Evolutionary conservation across 352 stramenopile genomes (phyloP).

Genomic region (Pythium chondricola): DNA sequence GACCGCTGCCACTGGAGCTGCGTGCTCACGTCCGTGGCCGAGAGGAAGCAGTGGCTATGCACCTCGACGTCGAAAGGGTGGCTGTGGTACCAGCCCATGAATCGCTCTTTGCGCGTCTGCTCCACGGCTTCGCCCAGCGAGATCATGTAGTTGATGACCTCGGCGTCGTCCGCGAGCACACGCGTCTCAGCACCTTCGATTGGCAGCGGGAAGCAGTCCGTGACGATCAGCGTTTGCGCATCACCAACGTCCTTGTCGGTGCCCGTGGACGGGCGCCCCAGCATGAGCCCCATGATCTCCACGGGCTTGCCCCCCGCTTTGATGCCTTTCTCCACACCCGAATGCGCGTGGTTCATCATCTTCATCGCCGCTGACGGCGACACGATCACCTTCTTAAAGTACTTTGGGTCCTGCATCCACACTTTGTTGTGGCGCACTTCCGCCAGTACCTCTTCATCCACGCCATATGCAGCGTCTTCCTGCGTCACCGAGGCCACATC

Average conservation of each 20-base stretch:
- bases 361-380: slow-evolving; percentile 93
- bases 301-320: slow-evolving; percentile 93
- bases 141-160: slow-evolving; percentile 99
- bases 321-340: slow-evolving; percentile 97
- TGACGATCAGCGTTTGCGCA: slow-evolving; percentile 93
- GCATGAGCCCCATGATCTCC: slow-evolving; percentile 98
- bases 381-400: slow-evolving; percentile 95
- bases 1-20: slow-evolving; percentile 97
- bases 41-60: slow-evolving; percentile 97
- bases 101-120: slow-evolving; percentile 93
- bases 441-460: slow-evolving; percentile 81
- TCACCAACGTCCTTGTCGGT: slow-evolving; percentile 84
- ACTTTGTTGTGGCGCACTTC: slow-evolving; percentile 85
- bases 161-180: slow-evolving; percentile 95
- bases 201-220: slow-evolving; percentile 96
- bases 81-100: slow-evolving; percentile 99
- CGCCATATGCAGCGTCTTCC: slow-evolving; percentile 68
- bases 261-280: slow-evolving; percentile 88
- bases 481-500: slow-evolving; percentile 26
- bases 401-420: slow-evolving; percentile 91
- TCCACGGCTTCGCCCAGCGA: slow-evolving; percentile 94
- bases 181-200: slow-evolving; percentile 95
- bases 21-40: slow-evolving; percentile 95
- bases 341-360: slow-evolving; percentile 97
- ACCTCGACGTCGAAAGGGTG: slow-evolving; percentile 98